These are phyloP conservation scores for Grammothele lineata DNA, from an alignment of 768 basidiomycete genomes.

Conservation along the genomic window DNA sequence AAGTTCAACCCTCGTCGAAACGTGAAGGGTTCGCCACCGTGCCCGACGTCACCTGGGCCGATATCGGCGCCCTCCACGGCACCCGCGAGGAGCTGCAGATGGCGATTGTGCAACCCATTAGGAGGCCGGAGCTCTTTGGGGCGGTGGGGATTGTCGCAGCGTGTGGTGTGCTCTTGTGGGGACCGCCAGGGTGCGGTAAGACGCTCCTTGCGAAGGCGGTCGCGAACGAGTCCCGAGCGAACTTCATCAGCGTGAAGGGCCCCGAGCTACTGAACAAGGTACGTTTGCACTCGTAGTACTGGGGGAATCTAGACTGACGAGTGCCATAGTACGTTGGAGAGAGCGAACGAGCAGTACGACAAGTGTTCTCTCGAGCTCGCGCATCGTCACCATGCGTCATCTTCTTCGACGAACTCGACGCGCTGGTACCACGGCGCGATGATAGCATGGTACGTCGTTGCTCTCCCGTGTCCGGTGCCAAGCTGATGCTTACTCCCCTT, in stretches of 20 bases:
- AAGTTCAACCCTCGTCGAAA: slow-evolving; percentile 94
- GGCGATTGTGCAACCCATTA: slow-evolving; percentile 95
- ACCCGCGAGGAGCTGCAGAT: slow-evolving; percentile 92
- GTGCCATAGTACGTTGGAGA: slow-evolving; percentile 97
- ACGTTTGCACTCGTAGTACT: too few relatives aligned
- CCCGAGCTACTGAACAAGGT: slow-evolving; percentile 97
- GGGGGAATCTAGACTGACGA: too few relatives aligned
- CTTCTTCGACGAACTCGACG: slow-evolving; percentile 94
- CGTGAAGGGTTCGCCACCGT: slow-evolving; percentile 98
- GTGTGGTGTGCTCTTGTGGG: slow-evolving; percentile 96
- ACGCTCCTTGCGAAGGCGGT: slow-evolving; percentile 97
- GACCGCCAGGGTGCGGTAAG: slow-evolving; percentile 97
- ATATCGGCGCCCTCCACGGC: slow-evolving; percentile 86
- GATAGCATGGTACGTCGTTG: slow-evolving; percentile 68
- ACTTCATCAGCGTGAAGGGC: slow-evolving; percentile 97
- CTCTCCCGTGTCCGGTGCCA: not conserved
- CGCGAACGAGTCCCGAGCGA: slow-evolving; percentile 91
- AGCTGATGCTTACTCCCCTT: not conserved
- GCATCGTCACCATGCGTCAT: slow-evolving; percentile 94
- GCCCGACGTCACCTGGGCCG: slow-evolving; percentile 92
- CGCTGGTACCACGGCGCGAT: slow-evolving; percentile 85
- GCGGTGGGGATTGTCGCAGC: slow-evolving; percentile 87
- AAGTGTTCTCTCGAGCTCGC: slow-evolving; percentile 90
- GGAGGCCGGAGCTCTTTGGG: slow-evolving; percentile 82
- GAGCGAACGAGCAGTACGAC: slow-evolving; percentile 90